Percentiles rank a stretch among this genome's conserved stretches.
phyloP scores from a whole-genome alignment of 2,329 filamentous ascomycete genomes.

The Ampelomyces quisqualis region DNA sequence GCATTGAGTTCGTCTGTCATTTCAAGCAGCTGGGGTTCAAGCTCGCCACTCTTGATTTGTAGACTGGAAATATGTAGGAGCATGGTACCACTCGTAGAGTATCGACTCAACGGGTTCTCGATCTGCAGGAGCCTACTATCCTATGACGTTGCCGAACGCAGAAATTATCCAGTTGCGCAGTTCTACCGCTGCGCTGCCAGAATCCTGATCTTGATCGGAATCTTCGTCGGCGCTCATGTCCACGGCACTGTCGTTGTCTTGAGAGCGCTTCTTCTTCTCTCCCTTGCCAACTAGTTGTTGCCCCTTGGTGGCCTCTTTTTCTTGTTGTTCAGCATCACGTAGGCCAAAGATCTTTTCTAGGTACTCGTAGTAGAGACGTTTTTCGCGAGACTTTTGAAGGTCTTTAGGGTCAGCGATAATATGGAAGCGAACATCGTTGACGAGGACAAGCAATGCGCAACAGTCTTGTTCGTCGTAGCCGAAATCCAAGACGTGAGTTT shows the following conservation, averaged over 20 bases:
- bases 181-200: constrained; percentile 14
- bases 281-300: constrained; percentile 4
- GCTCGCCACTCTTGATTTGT: constrained; percentile 5
- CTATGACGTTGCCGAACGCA: constrained; percentile 10
- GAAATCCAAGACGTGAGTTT: constrained; percentile 16
- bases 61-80: constrained; percentile 21
- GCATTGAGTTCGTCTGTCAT: constrained; percentile 10
- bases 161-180: constrained; percentile 18
- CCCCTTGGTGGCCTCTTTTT: constrained; percentile 11
- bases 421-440: constrained; percentile 24
- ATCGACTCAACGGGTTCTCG: constrained; percentile 16
- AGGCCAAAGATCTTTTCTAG: constrained; percentile 16
- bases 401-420: constrained; percentile 10
- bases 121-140: constrained; percentile 12
- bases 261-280: constrained; percentile 5
- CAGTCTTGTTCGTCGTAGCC: constrained; percentile 17
- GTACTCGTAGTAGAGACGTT: constrained; percentile 20
- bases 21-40: constrained; percentile 10
- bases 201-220: constrained; percentile 17
- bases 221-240: constrained; percentile 17
- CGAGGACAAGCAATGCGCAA: constrained; percentile 16
- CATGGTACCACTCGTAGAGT: constrained; percentile 23
- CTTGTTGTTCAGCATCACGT: constrained; percentile 17
- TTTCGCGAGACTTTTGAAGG: constrained; percentile 15
- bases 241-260: constrained; percentile 19